Evolutionary conservation across 1,284 basidiomycete species (phyloP).

Genomic region (Boletellus deceptivus): DNA sequence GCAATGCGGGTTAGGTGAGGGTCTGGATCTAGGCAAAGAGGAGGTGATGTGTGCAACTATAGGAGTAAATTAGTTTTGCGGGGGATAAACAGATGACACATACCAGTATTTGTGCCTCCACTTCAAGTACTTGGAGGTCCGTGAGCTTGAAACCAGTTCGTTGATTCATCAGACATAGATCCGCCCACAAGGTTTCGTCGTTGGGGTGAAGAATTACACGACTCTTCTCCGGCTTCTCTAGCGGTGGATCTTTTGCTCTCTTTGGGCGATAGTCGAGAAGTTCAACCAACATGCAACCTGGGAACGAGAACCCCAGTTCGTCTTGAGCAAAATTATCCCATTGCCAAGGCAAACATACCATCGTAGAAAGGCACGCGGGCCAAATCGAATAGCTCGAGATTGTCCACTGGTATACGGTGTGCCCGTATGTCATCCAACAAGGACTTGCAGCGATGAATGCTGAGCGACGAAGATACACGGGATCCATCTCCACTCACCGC

Average conservation of each 20-base stretch:
- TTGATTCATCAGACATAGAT: slow-evolving; percentile 67
- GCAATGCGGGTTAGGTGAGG: slow-evolving; percentile 69
- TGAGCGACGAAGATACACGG: slow-evolving; percentile 4
- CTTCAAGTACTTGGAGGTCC: slow-evolving; percentile 64
- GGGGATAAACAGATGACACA: slow-evolving; percentile 18
- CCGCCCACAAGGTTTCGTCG: slow-evolving; percentile 71
- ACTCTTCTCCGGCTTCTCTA: slow-evolving; percentile 57
- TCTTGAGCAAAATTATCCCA: not conserved
- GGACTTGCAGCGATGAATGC: slow-evolving; percentile 43
- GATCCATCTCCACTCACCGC: slow-evolving; percentile 46
- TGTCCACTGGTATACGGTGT: slow-evolving; percentile 77
- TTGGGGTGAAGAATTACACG: slow-evolving; percentile 74
- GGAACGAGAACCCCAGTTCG: slow-evolving; percentile 4
- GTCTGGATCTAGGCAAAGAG: slow-evolving; percentile 74
- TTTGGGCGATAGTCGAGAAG: slow-evolving; percentile 68
- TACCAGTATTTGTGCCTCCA: slow-evolving; percentile 71
- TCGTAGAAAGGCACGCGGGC: slow-evolving; percentile 75
- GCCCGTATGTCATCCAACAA: slow-evolving; percentile 76
- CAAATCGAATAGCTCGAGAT: slow-evolving; percentile 71
- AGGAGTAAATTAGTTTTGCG: slow-evolving; percentile 6
- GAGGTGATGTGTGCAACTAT: slow-evolving; percentile 67
- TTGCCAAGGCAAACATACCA: slow-evolving; percentile 41
- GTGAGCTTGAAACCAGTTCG: slow-evolving; percentile 57
- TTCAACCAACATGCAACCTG: slow-evolving; percentile 81
- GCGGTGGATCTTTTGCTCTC: slow-evolving; percentile 48